phyloP scores from a whole-genome alignment of 1,139 yeast species.

The Nakaseomyces uthaithaninus region DNA sequence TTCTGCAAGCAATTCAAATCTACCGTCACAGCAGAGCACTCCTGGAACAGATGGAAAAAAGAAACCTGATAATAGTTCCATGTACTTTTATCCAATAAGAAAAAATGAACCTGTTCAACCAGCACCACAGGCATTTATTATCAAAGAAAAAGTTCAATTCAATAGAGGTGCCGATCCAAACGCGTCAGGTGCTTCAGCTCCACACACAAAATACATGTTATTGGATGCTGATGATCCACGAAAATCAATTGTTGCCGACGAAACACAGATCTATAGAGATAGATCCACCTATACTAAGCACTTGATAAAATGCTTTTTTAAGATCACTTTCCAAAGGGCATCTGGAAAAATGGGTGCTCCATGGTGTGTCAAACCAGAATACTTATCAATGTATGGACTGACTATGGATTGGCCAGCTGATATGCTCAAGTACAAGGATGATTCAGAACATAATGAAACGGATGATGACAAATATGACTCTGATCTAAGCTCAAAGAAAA shows the following conservation, averaged over 20 bases:
- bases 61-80: slow-evolving; percentile 5
- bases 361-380: slow-evolving; percentile 85
- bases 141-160: slow-evolving; percentile 53
- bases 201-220: slow-evolving; percentile 65
- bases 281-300: slow-evolving; percentile 84
- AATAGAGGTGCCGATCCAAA: slow-evolving; percentile 35
- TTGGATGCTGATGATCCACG: slow-evolving; percentile 39
- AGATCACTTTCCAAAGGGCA: slow-evolving; percentile 65
- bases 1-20: slow-evolving; percentile 9
- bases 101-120: slow-evolving; percentile 1
- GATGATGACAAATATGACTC: slow-evolving; percentile 8
- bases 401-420: slow-evolving; percentile 31
- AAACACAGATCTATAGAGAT: slow-evolving; percentile 68
- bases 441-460: slow-evolving; percentile 12
- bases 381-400: slow-evolving; percentile 36
- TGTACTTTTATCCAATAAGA: slow-evolving; percentile 8
- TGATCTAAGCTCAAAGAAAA: slow-evolving; percentile 13
- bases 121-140: slow-evolving; percentile 35
- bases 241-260: slow-evolving; percentile 65
- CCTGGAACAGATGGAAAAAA: slow-evolving; percentile 15
- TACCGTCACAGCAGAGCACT: slow-evolving; percentile 16
- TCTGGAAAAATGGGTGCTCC: slow-evolving; percentile 89
- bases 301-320: slow-evolving; percentile 80
- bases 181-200: slow-evolving; percentile 41
- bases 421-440: slow-evolving; percentile 28